Evolutionary conservation across 371 early-diverging fungal genomes (phyloP).

Genomic region (Mucor irregularis): DNA sequence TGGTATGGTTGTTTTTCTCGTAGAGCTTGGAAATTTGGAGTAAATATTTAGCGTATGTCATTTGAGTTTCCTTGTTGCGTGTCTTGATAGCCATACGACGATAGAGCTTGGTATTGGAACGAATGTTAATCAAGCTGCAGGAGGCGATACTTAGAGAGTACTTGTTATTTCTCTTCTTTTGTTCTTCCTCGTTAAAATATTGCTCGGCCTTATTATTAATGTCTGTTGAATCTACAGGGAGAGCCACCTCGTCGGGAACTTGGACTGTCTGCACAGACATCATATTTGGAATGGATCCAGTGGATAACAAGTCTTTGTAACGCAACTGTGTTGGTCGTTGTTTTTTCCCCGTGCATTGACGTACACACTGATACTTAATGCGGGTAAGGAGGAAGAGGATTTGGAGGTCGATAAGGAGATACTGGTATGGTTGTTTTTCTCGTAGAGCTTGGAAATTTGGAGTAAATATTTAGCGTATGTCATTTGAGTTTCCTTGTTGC

Average conservation of each 20-base stretch:
- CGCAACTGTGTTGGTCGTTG: too few relatives aligned
- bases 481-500: slow-evolving; percentile 63
- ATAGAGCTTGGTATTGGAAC: slow-evolving; percentile 52
- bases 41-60: slow-evolving; percentile 75
- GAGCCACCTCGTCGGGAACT: slow-evolving; percentile 1
- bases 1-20: background rate
- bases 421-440: background rate
- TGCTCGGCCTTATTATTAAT: background rate
- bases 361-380: too few relatives aligned
- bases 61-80: slow-evolving; percentile 63
- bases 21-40: slow-evolving; percentile 45
- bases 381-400: too few relatives aligned
- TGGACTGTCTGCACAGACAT: slow-evolving; percentile 4
- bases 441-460: slow-evolving; percentile 37
- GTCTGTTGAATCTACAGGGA: background rate
- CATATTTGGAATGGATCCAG: slow-evolving; percentile 8
- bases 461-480: slow-evolving; percentile 75
- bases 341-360: too few relatives aligned
- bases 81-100: slow-evolving; percentile 77
- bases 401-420: too few relatives aligned
- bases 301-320: too few relatives aligned
- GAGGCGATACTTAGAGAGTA: slow-evolving; percentile 35
- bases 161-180: background rate
- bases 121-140: slow-evolving; percentile 50
- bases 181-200: slow-evolving; percentile 1